Conservation (phyloP, 1,284 basidiomycete genomes). For the Golubevia pallescens region DNA sequence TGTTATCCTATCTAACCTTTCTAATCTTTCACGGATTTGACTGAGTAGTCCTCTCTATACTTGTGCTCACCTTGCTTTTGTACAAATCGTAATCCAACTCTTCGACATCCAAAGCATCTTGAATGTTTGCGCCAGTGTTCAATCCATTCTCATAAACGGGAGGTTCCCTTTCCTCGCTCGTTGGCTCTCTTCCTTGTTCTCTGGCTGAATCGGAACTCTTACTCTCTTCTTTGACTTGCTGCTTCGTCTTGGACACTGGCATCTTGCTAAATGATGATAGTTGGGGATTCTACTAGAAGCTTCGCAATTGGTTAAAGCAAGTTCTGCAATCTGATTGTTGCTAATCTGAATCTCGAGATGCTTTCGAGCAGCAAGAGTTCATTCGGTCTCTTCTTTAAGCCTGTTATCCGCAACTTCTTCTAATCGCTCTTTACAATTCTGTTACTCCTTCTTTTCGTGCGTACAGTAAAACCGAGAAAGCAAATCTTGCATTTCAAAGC, state of each 20-base stretch:
- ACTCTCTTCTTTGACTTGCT: neutral
- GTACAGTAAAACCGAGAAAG: no score
- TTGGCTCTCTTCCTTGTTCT: conserved; percentile 34
- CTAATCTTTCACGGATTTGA: neutral
- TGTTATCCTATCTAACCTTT: no score
- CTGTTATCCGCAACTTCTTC: no score
- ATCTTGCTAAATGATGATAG: neutral
- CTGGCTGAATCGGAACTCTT: conserved; percentile 7
- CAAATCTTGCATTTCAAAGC: no score
- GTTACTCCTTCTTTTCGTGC: no score
- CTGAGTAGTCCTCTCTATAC: neutral
- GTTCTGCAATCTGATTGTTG: no score
- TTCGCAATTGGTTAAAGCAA: no score
- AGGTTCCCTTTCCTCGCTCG: conserved; percentile 35
- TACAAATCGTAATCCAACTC: conserved; percentile 45
- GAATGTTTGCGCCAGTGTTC: conserved; percentile 29
- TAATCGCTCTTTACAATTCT: no score
- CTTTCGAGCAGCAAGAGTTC: no score
- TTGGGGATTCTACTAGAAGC: no score
- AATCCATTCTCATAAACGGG: conserved; percentile 38
- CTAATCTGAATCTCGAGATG: no score
- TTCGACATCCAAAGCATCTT: conserved; percentile 45
- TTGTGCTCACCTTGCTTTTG: conserved; percentile 20
- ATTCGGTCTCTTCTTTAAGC: no score
- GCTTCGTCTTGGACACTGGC: neutral